Evolutionary conservation across 2,329 filamentous ascomycete species (phyloP), one percentile per base, ranked within the genome.

Genomic region (Ophiostoma perfectum): DNA sequence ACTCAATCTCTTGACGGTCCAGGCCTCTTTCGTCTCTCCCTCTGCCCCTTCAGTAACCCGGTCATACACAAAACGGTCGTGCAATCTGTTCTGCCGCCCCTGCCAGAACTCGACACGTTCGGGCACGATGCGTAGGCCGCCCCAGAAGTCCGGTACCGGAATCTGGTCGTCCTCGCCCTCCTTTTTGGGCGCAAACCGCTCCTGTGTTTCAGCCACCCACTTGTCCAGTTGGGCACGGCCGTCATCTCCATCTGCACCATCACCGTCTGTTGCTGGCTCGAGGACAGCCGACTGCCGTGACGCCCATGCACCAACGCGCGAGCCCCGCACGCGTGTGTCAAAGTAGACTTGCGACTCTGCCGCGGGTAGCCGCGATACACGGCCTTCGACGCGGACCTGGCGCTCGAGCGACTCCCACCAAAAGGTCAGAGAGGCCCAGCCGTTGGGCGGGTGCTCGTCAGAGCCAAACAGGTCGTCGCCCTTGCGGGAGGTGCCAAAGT

Each of bases 21-120:
- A 93, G 9, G 36, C 69, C 36, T 64, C 80, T 67, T 68, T 71
- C 11, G 36, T 68, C 36, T 64, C 80, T 67, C 69, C 71, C 11
- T 78, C 79, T 4, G 11, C 39, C 67, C 79, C 77, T 18, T 73
- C 77, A 27, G 27, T 27, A 65, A 86, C 83, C 76, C 85, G 88
- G 68, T 87, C 86, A 79, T 97, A 98, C 71, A 88, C 85, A 77
- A 99, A 98, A 38, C 95, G 89, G 82, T 99, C 95, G 80, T 99
- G 95, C 78, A 99, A 80, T 70, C 95, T 84, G 79, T 90, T 97
- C 76, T 92, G 86, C 74, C 95, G 86, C 2, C 95, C 95, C 82
- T 97, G 93, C 88, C 95, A 99, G 77, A 99, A 99, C 83, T 99
- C 95, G 65, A 99, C 84, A 74, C 87, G 86, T 75, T 93, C 90